Evolutionary conservation across 1,139 yeast species (phyloP), one percentile per base, ranked within the genome.

Genomic region (Suhomyces maxii): DNA sequence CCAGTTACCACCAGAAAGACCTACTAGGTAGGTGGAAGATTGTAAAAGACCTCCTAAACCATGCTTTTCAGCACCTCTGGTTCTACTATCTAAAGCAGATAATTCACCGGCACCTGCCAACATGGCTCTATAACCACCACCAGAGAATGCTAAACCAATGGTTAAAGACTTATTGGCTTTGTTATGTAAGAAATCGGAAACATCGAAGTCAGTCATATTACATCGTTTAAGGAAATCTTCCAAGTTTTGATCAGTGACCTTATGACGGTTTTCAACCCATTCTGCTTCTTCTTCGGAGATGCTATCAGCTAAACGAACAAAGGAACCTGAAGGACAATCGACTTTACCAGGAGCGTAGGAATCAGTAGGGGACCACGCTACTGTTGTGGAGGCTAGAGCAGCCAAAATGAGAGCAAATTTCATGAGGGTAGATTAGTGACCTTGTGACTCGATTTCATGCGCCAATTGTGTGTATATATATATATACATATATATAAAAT

Each of bases 1-100:
- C 97, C 97, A 89, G 54, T 79, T 78, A 44, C 96, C 96, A 39
- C 97, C 97, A 0, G 95, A 85, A 39, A 90, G 73, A 35, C 96
- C 97, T 1, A 86, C 76, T 39, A 89, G 59, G 62, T 89, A 89
- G 1, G 95, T 82, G 1, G 93, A 63, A 2, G 86, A 71, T 57
- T 90, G 89, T 42, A 87, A 70, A 44, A 89, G 68, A 2, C 96
- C 95, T 32, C 96, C 96, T 42, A 89, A 65, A 0, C 95, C 95
- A 43, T 74, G 65, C 6, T 79, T 78, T 30, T 69, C 68, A 11
- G 85, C 76, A 40, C 80, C 82, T 7, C 33, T 26, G n/a, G 63
- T 59, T 35, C 65, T 48, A 45, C 56, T 56, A 41, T 63, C 67
- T 42, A 61, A 52, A 1, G 66, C 65, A n/a, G 64, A 40, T 40